Evolutionary conservation across 176 grass and related monocot species (phyloP).

Genomic region (Triticum dicoccoides): DNA sequence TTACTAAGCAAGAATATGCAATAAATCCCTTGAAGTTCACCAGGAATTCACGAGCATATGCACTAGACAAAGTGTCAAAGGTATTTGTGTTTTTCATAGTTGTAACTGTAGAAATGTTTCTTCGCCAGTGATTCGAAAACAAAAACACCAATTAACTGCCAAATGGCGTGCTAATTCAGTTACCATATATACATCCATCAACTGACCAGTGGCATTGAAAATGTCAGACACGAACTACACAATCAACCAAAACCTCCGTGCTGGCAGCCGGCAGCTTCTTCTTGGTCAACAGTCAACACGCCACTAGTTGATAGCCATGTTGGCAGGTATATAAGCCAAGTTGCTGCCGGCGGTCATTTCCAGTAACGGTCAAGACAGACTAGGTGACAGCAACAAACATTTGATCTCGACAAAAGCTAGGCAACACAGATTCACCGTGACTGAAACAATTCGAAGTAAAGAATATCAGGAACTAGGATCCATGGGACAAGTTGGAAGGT

Average conservation of each 20-base stretch:
- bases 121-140: not conserved
- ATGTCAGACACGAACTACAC: constrained; percentile 1
- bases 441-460: constrained; percentile 14
- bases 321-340: not conserved
- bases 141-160: not conserved
- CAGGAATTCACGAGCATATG: constrained; percentile 1
- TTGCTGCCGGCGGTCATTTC: not conserved
- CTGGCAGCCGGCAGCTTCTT: not conserved
- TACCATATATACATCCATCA: not conserved
- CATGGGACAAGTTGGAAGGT: not conserved
- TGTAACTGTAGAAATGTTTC: not conserved
- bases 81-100: not conserved
- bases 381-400: constrained; percentile 4
- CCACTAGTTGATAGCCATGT: not conserved
- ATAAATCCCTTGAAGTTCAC: not conserved
- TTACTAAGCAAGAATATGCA: not conserved
- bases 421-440: not conserved
- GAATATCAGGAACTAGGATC: not conserved
- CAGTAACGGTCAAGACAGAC: not conserved
- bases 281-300: constrained; percentile 1
- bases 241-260: not conserved
- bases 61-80: not conserved
- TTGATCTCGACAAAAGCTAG: not conserved
- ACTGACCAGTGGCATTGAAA: constrained; percentile 15
- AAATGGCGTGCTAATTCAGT: constrained; percentile 8